phyloP scores from a whole-genome alignment of 129 eudicot genomes.

The Saposhnikovia divaricata region DNA sequence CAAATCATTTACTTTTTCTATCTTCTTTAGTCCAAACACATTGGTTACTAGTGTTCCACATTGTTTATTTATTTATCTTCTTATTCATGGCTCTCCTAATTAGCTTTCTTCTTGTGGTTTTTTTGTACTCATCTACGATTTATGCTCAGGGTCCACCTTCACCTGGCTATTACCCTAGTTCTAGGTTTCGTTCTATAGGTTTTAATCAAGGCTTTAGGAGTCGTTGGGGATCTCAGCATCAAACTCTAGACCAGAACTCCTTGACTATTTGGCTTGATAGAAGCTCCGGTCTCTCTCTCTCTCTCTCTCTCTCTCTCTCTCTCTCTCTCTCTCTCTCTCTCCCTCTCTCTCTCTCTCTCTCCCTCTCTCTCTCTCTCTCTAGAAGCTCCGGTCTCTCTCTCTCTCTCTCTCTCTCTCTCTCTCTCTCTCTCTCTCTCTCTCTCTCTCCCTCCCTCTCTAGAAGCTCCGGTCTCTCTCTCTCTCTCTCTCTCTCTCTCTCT shows the following conservation, averaged over 20 bases:
- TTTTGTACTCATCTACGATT: constrained; percentile 29
- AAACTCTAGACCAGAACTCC: constrained; percentile 40
- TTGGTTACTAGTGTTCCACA: background rate
- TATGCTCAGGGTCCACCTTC: constrained; percentile 76
- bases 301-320: background rate
- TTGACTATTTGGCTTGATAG: constrained; percentile 68
- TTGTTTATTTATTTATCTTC: constrained; percentile 1
- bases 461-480: constrained; percentile 41
- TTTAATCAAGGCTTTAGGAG: constrained; percentile 50
- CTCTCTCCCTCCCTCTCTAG: background rate
- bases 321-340: background rate
- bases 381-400: too few relatives aligned
- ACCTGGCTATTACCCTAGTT: constrained; percentile 81
- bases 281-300: constrained; percentile 41
- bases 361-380: background rate
- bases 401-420: background rate
- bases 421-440: background rate
- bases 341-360: too few relatives aligned
- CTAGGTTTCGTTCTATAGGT: constrained; percentile 37
- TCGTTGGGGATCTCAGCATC: constrained; percentile 87
- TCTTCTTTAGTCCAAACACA: background rate
- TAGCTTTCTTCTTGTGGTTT: constrained; percentile 26
- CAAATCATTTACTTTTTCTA: background rate
- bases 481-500: background rate
- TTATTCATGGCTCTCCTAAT: constrained; percentile 23